Evolutionary conservation across 1,284 basidiomycete species (phyloP).

Genomic region (Moesziomyces parantarcticus): DNA sequence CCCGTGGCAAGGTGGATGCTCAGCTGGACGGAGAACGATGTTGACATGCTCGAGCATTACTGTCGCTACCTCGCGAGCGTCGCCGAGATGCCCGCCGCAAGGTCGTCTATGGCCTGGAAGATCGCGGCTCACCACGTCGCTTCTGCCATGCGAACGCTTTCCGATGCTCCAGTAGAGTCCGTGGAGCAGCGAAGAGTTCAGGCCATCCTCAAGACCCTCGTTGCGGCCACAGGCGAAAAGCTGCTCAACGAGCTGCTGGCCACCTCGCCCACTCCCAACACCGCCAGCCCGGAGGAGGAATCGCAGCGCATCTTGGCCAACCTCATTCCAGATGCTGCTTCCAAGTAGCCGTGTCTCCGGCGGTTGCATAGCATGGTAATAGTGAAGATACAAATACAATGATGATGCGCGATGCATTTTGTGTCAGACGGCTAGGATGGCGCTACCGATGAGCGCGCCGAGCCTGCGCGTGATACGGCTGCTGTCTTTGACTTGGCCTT

Average conservation of each 20-base stretch:
- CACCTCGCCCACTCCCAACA: not conserved
- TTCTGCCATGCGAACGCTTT: slow-evolving; percentile 4
- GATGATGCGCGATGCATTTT: not conserved
- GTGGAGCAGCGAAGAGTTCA: slow-evolving; percentile 6
- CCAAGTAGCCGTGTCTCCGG: not conserved
- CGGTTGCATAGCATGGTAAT: not conserved
- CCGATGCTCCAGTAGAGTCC: not conserved
- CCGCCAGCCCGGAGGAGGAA: not conserved
- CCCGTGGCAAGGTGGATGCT: slow-evolving; percentile 72
- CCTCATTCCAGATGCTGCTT: not conserved
- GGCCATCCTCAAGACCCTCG: slow-evolving; percentile 16
- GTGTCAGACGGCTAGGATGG: slow-evolving; percentile 10
- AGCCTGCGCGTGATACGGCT: slow-evolving; percentile 26
- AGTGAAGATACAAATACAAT: slow-evolving; percentile 31
- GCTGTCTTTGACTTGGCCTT: slow-evolving; percentile 27
- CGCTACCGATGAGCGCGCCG: slow-evolving; percentile 29
- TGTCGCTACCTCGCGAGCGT: slow-evolving; percentile 68
- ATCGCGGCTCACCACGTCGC: slow-evolving; percentile 82
- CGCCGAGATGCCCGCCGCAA: slow-evolving; percentile 65
- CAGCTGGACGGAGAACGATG: slow-evolving; percentile 77
- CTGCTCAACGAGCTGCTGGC: slow-evolving; percentile 17
- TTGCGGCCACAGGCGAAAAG: slow-evolving; percentile 13
- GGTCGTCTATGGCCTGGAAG: slow-evolving; percentile 73
- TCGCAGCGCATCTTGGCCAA: slow-evolving; percentile 10
- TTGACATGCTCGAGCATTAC: slow-evolving; percentile 74